These are phyloP conservation scores for Xylaria sp. DNA, from an alignment of 2,329 filamentous ascomycete species.

Conservation along the genomic window DNA sequence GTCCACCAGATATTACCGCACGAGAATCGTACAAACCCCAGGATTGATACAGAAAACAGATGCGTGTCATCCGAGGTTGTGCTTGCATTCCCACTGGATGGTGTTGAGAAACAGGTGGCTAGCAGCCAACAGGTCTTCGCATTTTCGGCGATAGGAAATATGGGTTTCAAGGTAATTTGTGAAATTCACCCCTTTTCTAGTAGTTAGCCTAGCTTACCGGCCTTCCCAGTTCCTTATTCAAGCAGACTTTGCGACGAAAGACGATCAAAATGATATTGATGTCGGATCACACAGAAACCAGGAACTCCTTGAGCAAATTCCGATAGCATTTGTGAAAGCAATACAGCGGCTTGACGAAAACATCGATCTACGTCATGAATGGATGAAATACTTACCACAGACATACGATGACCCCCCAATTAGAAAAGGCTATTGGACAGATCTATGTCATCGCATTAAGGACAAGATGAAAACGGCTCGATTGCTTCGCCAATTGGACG, in stretches of 20 bases:
- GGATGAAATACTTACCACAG: constrained; percentile 53
- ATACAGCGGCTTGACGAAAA: constrained; percentile 47
- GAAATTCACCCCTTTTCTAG: neutral
- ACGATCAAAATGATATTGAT: constrained; percentile 50
- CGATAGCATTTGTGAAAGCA: constrained; percentile 47
- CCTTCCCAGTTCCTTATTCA: constrained; percentile 51
- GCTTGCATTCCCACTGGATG: constrained; percentile 52
- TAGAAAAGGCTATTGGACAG: constrained; percentile 21
- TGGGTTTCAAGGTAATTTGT: constrained; percentile 47
- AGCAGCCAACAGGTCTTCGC: constrained; percentile 51
- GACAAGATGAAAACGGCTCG: neutral
- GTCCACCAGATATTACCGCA: constrained; percentile 30
- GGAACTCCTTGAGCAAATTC: constrained; percentile 44
- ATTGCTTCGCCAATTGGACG: constrained; percentile 35
- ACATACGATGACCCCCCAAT: constrained; percentile 10
- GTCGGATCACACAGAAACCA: constrained; percentile 46
- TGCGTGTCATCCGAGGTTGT: constrained; percentile 45
- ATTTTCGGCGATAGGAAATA: constrained; percentile 50
- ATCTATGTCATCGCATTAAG: neutral
- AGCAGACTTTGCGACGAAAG: constrained; percentile 54
- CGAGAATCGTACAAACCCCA: constrained; percentile 43
- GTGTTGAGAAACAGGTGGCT: constrained; percentile 40
- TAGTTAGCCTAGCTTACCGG: neutral
- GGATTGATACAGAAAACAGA: constrained; percentile 24
- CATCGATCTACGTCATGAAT: constrained; percentile 46